Conservation (phyloP, 352 stramenopile genomes). For the Globisporangium splendens region DNA sequence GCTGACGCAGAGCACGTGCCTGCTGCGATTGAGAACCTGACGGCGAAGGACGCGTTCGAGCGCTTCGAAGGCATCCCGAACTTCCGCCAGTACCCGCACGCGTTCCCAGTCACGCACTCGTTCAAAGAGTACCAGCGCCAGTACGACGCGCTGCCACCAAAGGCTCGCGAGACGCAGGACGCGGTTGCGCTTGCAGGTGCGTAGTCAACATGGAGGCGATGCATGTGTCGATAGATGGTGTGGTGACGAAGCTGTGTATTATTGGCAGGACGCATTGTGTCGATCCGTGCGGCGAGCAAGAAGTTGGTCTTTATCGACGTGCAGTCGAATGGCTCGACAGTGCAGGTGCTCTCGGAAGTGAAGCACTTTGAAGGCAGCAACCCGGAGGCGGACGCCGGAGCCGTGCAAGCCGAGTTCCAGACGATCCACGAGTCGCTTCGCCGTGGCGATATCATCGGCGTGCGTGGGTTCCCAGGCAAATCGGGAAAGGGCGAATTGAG, state of each 20-base stretch:
- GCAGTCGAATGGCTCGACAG: slow-evolving; percentile 51
- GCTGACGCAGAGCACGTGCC: not conserved
- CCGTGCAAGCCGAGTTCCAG: slow-evolving; percentile 47
- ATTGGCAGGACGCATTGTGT: slow-evolving; percentile 55
- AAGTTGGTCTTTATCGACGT: slow-evolving; percentile 82
- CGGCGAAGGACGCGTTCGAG: slow-evolving; percentile 36
- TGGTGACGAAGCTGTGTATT: slow-evolving; percentile 1
- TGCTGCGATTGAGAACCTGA: slow-evolving; percentile 11
- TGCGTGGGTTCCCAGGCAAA: slow-evolving; percentile 76
- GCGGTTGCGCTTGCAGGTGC: slow-evolving; percentile 54
- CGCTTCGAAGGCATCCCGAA: slow-evolving; percentile 50
- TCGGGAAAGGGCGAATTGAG: slow-evolving; percentile 83
- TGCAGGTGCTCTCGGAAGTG: slow-evolving; percentile 76
- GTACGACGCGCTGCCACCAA: slow-evolving; percentile 46
- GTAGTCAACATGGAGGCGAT: not conserved
- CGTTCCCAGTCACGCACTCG: slow-evolving; percentile 65
- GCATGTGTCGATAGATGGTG: too few species aligned
- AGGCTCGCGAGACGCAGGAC: slow-evolving; percentile 53
- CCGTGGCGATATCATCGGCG: slow-evolving; percentile 75
- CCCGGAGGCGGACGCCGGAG: slow-evolving; percentile 23
- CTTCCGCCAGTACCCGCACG: slow-evolving; percentile 63
- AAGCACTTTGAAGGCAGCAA: slow-evolving; percentile 59
- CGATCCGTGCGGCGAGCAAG: slow-evolving; percentile 77
- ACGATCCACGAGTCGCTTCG: slow-evolving; percentile 66
- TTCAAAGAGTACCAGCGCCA: slow-evolving; percentile 56